A percentile compares a stretch with the other conserved stretches of the same genome.
Conservation (phyloP, 345 rosid species). For the Salix dunnii region DNA sequence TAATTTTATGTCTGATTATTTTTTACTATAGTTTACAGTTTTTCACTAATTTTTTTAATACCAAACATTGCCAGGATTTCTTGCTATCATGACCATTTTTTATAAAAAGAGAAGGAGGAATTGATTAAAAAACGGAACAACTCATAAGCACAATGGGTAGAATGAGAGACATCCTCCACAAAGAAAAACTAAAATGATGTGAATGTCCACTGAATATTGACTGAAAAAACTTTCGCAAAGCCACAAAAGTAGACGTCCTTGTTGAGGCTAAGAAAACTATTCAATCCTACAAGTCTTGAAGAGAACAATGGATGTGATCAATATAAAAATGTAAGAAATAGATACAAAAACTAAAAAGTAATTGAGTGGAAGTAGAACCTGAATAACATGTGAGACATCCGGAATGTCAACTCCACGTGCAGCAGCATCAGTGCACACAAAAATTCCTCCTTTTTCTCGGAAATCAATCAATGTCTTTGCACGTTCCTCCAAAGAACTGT, state of each 20-base stretch:
- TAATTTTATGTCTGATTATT: not conserved
- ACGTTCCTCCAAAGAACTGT: conserved; percentile 72
- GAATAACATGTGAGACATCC: conserved; percentile 82
- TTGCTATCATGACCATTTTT: not conserved
- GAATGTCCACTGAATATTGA: too few relatives aligned
- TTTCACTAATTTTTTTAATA: not conserved
- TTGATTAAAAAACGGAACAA: too few relatives aligned
- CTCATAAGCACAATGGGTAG: too few relatives aligned
- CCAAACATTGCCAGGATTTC: conserved; percentile 1
- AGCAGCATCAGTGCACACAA: conserved; percentile 97
- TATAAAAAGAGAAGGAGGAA: too few relatives aligned
- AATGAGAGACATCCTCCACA: too few relatives aligned
- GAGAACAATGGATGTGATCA: too few relatives aligned
- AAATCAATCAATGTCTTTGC: conserved; percentile 58
- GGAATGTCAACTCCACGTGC: conserved; percentile 98
- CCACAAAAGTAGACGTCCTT: too few relatives aligned
- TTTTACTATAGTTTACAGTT: not conserved
- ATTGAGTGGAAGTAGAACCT: conserved; percentile 47
- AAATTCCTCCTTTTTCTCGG: conserved; percentile 73
- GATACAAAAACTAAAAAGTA: not conserved
- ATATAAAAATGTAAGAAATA: not conserved
- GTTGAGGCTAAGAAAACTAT: too few relatives aligned
- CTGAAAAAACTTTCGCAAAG: too few relatives aligned
- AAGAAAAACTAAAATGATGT: too few relatives aligned
- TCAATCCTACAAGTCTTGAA: too few relatives aligned